Evolutionary conservation across 805 yeast species (phyloP).

Genomic region (Soucietia sequanensis): DNA sequence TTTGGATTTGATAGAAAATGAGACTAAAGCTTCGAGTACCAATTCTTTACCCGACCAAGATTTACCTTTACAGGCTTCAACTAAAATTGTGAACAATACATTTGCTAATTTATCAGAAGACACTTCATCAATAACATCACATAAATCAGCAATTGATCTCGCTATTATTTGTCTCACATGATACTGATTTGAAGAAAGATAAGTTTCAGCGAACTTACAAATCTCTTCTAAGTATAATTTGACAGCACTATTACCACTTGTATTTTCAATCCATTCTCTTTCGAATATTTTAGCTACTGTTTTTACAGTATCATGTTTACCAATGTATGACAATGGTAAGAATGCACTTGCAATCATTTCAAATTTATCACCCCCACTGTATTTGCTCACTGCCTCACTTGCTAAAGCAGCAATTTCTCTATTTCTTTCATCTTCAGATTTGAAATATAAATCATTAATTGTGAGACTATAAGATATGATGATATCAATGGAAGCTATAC

Average conservation of each 20-base stretch:
- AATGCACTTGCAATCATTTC: slow-evolving; percentile 59
- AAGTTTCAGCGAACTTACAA: slow-evolving; percentile 43
- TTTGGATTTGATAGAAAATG: slow-evolving; percentile 49
- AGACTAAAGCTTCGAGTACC: slow-evolving; percentile 67
- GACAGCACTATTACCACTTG: slow-evolving; percentile 71
- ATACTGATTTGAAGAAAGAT: slow-evolving; percentile 60
- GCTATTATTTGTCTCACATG: slow-evolving; percentile 70
- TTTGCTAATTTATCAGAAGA: slow-evolving; percentile 15
- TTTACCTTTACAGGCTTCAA: slow-evolving; percentile 69
- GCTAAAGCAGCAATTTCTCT: slow-evolving; percentile 59
- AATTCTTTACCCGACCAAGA: slow-evolving; percentile 88
- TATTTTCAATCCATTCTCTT: slow-evolving; percentile 73
- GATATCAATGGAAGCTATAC: slow-evolving; percentile 53
- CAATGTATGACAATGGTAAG: slow-evolving; percentile 78
- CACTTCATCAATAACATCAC: slow-evolving; percentile 41
- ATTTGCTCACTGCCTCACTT: slow-evolving; percentile 62
- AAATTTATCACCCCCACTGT: slow-evolving; percentile 71
- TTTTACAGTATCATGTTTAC: slow-evolving; percentile 59
- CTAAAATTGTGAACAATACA: slow-evolving; percentile 49
- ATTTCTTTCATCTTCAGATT: slow-evolving; percentile 44
- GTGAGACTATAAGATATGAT: slow-evolving; percentile 53
- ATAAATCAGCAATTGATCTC: slow-evolving; percentile 57
- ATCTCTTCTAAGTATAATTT: slow-evolving; percentile 72
- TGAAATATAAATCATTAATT: slow-evolving; percentile 59
- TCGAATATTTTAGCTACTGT: slow-evolving; percentile 50